Evolutionary conservation across 257 asterid species (phyloP).

Genomic region (Jaltomata sinuosa): DNA sequence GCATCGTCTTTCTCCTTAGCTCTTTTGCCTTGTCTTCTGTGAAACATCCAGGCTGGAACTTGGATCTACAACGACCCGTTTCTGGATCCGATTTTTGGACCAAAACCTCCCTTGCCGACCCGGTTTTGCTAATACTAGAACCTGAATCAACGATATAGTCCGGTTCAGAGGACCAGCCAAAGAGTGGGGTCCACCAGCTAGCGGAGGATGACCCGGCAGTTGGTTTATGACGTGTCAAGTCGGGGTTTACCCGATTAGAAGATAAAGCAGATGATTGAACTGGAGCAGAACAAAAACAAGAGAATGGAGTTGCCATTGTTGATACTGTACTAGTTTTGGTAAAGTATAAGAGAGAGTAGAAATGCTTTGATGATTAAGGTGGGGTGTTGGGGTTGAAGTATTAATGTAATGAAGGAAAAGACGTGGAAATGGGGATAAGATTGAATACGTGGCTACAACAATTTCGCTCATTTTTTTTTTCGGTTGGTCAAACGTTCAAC

Average conservation of each 20-base stretch:
- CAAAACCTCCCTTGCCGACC: conserved; percentile 1
- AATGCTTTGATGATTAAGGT: background rate
- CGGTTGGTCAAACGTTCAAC: background rate
- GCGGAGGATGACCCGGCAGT: background rate
- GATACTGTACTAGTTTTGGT: background rate
- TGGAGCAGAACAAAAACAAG: conserved; percentile 10
- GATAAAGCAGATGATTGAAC: conserved; percentile 9
- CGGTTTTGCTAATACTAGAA: background rate
- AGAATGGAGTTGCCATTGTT: conserved; percentile 17
- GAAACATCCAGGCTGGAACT: conserved; percentile 36
- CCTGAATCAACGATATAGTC: conserved; percentile 28
- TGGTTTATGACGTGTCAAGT: background rate
- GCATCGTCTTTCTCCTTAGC: conserved; percentile 43
- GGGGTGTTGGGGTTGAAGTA: background rate
- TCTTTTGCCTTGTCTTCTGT: conserved; percentile 67
- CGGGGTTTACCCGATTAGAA: background rate
- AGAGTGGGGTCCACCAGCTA: conserved; percentile 26
- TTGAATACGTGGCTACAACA: conserved; percentile 5
- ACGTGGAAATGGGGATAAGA: conserved; percentile 12
- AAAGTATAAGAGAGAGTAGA: background rate
- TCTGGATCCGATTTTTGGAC: background rate
- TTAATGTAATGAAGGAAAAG: background rate
- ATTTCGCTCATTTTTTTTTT: background rate
- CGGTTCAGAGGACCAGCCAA: conserved; percentile 53
- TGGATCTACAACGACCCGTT: conserved; percentile 19